Conservation (phyloP, 805 yeast genomes). For the Grigorovia jiainica region DNA sequence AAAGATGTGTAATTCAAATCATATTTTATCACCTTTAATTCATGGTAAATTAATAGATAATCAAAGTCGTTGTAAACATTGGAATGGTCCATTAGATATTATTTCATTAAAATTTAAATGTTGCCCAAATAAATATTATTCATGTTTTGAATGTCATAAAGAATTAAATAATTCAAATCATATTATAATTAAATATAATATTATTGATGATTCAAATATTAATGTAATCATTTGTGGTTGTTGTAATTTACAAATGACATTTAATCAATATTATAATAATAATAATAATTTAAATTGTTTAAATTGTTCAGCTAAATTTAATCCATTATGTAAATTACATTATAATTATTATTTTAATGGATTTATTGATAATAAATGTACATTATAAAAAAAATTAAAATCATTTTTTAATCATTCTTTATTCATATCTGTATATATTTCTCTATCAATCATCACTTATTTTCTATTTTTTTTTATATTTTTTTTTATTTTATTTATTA, state of each 20-base stretch:
- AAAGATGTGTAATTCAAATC: neutral
- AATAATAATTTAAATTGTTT: slow-evolving; percentile 11
- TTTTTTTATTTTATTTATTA: neutral
- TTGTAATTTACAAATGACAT: slow-evolving; percentile 22
- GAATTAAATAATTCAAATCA: slow-evolving; percentile 12
- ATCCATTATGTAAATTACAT: slow-evolving; percentile 27
- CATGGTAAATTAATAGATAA: slow-evolving; percentile 20
- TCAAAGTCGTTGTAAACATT: slow-evolving; percentile 26
- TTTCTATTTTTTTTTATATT: neutral
- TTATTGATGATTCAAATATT: slow-evolving; percentile 4
- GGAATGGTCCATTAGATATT: slow-evolving; percentile 25
- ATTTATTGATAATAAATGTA: neutral
- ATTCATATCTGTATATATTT: neutral
- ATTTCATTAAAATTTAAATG: slow-evolving; percentile 27
- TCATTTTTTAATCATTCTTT: neutral
- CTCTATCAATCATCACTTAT: neutral
- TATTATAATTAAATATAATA: slow-evolving; percentile 8
- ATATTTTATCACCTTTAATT: neutral
- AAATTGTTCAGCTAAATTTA: slow-evolving; percentile 18
- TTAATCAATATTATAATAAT: slow-evolving; percentile 13
- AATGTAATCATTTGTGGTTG: slow-evolving; percentile 24
- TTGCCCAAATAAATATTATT: slow-evolving; percentile 19
- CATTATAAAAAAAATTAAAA: neutral
- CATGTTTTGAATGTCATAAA: slow-evolving; percentile 26
- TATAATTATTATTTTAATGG: slow-evolving; percentile 22